phyloP scores from a whole-genome alignment of 129 eudicot genomes.

The Helianthus annuus region HanXRQr2.0-SUNRISE NC_035433.2:58013125-58013624 shows the following conservation, averaged over 20 bases:
- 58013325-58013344: slow-evolving; percentile 23
- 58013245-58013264: neutral
- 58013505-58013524: slow-evolving; percentile 29
- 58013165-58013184: neutral
- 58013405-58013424: slow-evolving; percentile 21
- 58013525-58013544: neutral
- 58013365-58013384: slow-evolving; percentile 33
- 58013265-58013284: neutral
- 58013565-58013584: slow-evolving; percentile 15
- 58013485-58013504: slow-evolving; percentile 39
- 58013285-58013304: slow-evolving; percentile 4
- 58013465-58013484: slow-evolving; percentile 39
- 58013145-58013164: neutral
- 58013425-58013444: slow-evolving; percentile 29
- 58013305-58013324: slow-evolving; percentile 26
- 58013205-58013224: neutral
- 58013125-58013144: neutral
- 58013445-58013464: slow-evolving; percentile 29
- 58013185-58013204: slow-evolving; percentile 12
- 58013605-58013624: too few species aligned
- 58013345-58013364: slow-evolving; percentile 17
- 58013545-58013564: slow-evolving; percentile 26
- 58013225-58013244: neutral
- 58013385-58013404: neutral
- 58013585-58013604: too few species aligned